These are phyloP conservation scores for Colletotrichum somersetense DNA, from an alignment of 2,329 filamentous ascomycete species.

Conservation along the genomic window DNA sequence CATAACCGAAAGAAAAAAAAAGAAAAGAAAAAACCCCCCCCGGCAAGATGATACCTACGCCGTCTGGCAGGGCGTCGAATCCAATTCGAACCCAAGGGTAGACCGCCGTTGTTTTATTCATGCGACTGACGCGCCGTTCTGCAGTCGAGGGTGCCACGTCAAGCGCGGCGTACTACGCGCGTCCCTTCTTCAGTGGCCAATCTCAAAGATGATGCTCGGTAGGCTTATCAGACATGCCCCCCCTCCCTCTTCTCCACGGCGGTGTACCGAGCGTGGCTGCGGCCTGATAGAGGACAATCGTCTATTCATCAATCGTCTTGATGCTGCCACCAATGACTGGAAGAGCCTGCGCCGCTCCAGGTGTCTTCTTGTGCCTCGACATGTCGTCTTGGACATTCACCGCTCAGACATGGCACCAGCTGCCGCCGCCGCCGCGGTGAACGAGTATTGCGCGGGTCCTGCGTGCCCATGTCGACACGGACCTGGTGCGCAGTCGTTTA, in stretches of 20 bases:
- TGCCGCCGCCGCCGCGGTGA: neutral
- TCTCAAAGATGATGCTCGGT: neutral
- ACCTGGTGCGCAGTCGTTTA: constrained; percentile 1
- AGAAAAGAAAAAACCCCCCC: too few relatives aligned
- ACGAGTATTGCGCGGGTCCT: neutral
- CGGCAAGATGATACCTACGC: constrained; percentile 22
- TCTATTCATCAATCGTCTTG: neutral
- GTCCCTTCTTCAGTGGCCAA: neutral
- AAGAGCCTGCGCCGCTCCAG: neutral
- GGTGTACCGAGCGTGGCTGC: neutral
- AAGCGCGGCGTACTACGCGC: neutral
- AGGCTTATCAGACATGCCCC: constrained; percentile 6
- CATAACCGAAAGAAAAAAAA: constrained; percentile 32
- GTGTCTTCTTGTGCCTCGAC: neutral
- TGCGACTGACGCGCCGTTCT: constrained; percentile 1
- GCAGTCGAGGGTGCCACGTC: neutral
- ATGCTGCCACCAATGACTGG: neutral
- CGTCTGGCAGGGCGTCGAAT: constrained; percentile 13
- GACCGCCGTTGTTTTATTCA: neutral
- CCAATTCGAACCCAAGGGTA: neutral
- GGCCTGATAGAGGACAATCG: neutral
- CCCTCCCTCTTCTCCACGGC: neutral
- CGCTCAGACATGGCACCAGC: neutral
- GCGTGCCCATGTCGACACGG: neutral
- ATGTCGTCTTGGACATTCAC: constrained; percentile 12